Evolutionary conservation across 805 yeast genomes (phyloP), one percentile per base, ranked within the genome.

Genomic region (Candida sithepensis): DNA sequence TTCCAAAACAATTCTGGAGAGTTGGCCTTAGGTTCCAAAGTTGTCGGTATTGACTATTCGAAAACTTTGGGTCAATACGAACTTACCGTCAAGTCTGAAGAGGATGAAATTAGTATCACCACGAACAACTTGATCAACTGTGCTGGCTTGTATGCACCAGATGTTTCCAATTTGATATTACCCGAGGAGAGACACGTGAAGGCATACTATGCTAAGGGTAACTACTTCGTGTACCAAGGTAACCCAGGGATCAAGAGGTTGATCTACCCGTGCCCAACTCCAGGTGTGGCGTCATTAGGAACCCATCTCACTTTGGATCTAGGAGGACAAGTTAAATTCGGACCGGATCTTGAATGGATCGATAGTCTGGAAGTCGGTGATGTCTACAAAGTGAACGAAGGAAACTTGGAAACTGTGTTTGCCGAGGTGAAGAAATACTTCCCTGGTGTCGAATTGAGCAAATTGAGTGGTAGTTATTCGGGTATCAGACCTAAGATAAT

Each of bases 271-370:
- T 84, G 88, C 47, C 88, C 89, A 1, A 81, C 84, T n/a, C 75
- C 75, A 6, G 77, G 79, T 44, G 77, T 82, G 0, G 74, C 85
- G n/a, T 86, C 95, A 0, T 69, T 91, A 47, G 97, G 97, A 0
- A 87, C 94, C 0, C 97, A 90, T 68, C 67, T 91, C 51, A 90
- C 97, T 0, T 68, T 91, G 26, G 95, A 88, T 58, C 66, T 90
- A 46, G 90, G 86, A 3, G 94, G 95, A 0, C 84, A 82, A 54
- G 67, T 90, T 23, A 76, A 79, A 53, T 90, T 90, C 62, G 97
- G 97, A 0, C 97, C 97, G 0, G 96, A 91, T 61, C 65, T 88
- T 37, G 94, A 89, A 63, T 89, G 95, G 88, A 79, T 86, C 2
- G 77, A 74, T 4, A 41, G 68, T 22, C 23, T 39, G 20, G 20